A percentile compares a stretch with the other conserved stretches of the same genome.
Conservation (phyloP, 176 grass and related monocot genomes). For the Leersia perrieri region DNA sequence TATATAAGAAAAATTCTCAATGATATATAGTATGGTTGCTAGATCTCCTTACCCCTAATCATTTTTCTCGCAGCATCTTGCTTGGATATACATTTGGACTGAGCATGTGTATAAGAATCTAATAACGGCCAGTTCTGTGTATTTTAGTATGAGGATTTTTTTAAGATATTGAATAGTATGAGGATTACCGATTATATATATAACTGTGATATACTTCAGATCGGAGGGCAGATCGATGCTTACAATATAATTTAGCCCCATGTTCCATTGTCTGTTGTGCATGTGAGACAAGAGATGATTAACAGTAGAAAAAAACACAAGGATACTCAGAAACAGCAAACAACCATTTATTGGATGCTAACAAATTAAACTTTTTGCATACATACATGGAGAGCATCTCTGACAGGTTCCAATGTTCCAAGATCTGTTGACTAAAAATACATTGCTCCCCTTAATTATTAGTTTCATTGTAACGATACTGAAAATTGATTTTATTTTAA, state of each 20-base stretch:
- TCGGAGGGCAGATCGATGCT: conserved; percentile 14
- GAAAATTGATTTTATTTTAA: no score
- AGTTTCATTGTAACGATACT: background rate
- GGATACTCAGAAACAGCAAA: conserved; percentile 7
- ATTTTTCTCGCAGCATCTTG: background rate
- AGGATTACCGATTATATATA: background rate
- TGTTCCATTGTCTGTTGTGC: conserved; percentile 41
- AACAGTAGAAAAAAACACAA: background rate
- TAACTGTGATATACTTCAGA: background rate
- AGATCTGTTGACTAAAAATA: conserved; percentile 1
- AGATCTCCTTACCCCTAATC: background rate
- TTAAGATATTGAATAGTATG: no score
- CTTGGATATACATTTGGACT: background rate
- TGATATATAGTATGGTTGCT: background rate
- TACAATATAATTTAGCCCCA: conserved; percentile 23
- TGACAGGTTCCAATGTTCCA: background rate
- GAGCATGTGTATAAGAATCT: conserved; percentile 25
- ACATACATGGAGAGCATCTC: background rate
- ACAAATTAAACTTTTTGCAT: background rate
- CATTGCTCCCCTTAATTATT: background rate
- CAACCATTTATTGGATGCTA: conserved; percentile 23
- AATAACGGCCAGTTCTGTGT: background rate
- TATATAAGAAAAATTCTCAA: background rate
- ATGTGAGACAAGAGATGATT: conserved; percentile 35
- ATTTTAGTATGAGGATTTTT: background rate